Percentiles rank a stretch among this genome's conserved stretches.
These are phyloP conservation scores for Rhododendron ovatum DNA, from an alignment of 148 eudicot species.

Conservation along the genomic window DNA sequence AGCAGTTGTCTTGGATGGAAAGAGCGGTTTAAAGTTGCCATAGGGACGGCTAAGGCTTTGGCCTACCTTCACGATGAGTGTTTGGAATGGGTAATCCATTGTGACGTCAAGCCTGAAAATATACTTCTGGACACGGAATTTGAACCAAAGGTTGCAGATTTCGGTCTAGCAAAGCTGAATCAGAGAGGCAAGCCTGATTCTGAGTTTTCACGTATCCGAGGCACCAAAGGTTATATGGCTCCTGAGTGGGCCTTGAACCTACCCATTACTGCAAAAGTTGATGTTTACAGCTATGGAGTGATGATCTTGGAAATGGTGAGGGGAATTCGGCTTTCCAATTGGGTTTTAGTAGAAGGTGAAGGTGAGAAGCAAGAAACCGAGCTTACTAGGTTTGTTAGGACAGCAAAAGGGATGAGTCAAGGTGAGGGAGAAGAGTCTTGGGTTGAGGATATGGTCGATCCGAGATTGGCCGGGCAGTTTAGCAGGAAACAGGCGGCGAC, in stretches of 20 bases:
- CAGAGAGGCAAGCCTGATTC: constrained; percentile 45
- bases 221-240: constrained; percentile 79
- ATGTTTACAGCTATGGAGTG: constrained; percentile 63
- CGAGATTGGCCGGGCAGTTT: constrained; percentile 40
- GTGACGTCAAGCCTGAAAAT: constrained; percentile 73
- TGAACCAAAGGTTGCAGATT: constrained; percentile 61
- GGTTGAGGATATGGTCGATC: constrained; percentile 39
- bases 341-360: constrained; percentile 22
- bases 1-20: constrained; percentile 41
- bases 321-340: constrained; percentile 49
- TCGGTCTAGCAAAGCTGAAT: constrained; percentile 55
- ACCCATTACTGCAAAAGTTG: constrained; percentile 65
- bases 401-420: constrained; percentile 21
- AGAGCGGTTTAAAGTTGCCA: constrained; percentile 47
- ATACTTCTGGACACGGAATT: constrained; percentile 46
- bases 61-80: constrained; percentile 83
- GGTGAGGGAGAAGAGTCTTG: constrained; percentile 28
- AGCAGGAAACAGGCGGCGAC: constrained; percentile 37
- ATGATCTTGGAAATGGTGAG: constrained; percentile 60
- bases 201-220: constrained; percentile 40
- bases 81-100: constrained; percentile 77
- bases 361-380: constrained; percentile 24
- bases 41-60: constrained; percentile 60
- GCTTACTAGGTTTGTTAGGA: constrained; percentile 32
- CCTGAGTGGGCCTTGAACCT: constrained; percentile 71